Evolutionary conservation across 257 asterid genomes (phyloP).

Genomic region (Solanum paucissectum): DNA sequence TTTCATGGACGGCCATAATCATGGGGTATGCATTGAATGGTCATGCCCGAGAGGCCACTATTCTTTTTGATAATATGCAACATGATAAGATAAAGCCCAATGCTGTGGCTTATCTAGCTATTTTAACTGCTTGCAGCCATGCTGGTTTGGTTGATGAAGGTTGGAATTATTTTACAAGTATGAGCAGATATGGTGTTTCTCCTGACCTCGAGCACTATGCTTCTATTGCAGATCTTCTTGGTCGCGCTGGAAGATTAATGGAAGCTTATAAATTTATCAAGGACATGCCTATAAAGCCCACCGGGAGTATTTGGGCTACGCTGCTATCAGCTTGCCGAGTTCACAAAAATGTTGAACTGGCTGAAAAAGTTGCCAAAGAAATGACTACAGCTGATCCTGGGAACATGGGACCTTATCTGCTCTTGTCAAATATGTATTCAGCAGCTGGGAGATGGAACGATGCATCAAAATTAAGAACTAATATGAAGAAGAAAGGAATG

Average conservation of each 20-base stretch:
- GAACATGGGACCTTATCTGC: slow-evolving; percentile 37
- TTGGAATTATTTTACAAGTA: slow-evolving; percentile 41
- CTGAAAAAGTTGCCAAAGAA: slow-evolving; percentile 63
- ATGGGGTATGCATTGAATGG: slow-evolving; percentile 89
- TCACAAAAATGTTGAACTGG: slow-evolving; percentile 68
- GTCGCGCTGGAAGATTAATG: slow-evolving; percentile 72
- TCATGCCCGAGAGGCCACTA: slow-evolving; percentile 53
- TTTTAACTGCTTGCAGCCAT: slow-evolving; percentile 86
- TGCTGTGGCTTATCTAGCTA: slow-evolving; percentile 61
- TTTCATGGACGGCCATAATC: slow-evolving; percentile 86
- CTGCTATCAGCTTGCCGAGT: slow-evolving; percentile 83
- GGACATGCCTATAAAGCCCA: slow-evolving; percentile 51
- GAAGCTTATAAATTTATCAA: slow-evolving; percentile 63
- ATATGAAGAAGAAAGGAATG: slow-evolving; percentile 54
- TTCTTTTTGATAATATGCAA: slow-evolving; percentile 53
- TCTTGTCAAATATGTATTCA: slow-evolving; percentile 62
- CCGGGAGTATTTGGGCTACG: slow-evolving; percentile 63
- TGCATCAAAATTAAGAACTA: slow-evolving; percentile 46
- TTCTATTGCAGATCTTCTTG: slow-evolving; percentile 72
- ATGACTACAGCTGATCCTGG: slow-evolving; percentile 51
- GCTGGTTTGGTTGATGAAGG: slow-evolving; percentile 85
- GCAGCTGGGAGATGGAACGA: slow-evolving; percentile 72
- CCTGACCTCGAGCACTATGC: slow-evolving; percentile 73
- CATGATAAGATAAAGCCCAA: slow-evolving; percentile 50
- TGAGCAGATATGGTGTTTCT: slow-evolving; percentile 45